Percentiles rank a stretch among this genome's conserved stretches.
Evolutionary conservation across 495 filamentous ascomycete genomes (phyloP).

Genomic region (Venustampulla echinocandica): DNA sequence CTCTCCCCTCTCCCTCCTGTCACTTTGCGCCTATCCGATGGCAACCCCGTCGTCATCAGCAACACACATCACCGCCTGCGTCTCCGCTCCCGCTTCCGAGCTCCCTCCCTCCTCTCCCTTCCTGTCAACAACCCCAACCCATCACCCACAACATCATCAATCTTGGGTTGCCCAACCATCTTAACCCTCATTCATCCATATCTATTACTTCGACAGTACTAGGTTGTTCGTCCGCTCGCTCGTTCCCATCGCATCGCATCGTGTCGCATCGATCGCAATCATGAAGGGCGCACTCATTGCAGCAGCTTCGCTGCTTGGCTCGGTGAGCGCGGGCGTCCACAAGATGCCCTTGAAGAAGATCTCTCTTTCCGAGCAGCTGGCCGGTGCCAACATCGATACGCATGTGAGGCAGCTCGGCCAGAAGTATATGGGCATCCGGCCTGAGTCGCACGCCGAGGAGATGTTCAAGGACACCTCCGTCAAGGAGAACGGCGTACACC

Average conservation of each 20-base stretch:
- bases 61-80: constrained; percentile 2
- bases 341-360: constrained; percentile 97
- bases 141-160: constrained; percentile 9
- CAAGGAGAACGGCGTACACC: constrained; percentile 54
- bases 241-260: too few species aligned
- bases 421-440: constrained; percentile 88
- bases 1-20: not conserved
- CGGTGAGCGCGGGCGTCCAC: constrained; percentile 75
- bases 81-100: constrained; percentile 1
- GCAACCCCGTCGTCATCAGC: not conserved
- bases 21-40: too few species aligned
- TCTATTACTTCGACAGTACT: constrained; percentile 5
- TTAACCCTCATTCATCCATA: constrained; percentile 1
- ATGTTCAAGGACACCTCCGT: constrained; percentile 70
- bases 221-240: too few species aligned
- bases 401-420: constrained; percentile 77
- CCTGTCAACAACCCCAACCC: constrained; percentile 10
- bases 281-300: constrained; percentile 80
- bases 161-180: constrained; percentile 7
- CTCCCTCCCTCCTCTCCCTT: constrained; percentile 3
- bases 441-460: constrained; percentile 55
- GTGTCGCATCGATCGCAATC: too few species aligned
- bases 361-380: constrained; percentile 84
- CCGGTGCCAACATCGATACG: constrained; percentile 71
- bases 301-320: constrained; percentile 71